Conservation (phyloP, 176 grass and related monocot species). For the Juncus inflexus region DNA sequence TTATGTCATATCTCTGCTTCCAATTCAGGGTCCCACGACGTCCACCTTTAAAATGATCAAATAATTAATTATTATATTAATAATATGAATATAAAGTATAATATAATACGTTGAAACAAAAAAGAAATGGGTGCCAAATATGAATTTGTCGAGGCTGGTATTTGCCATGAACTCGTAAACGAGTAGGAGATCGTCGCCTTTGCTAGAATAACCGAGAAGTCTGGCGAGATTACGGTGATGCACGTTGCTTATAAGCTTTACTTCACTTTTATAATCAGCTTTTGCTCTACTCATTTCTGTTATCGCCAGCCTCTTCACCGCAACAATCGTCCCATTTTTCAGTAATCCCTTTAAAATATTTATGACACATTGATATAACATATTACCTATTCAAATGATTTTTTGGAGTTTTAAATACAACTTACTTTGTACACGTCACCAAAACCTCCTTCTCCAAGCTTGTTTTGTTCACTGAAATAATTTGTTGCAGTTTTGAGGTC, state of each 20-base stretch:
- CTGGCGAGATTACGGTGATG: conserved; percentile 77
- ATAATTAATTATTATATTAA: too few species aligned
- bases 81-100: too few species aligned
- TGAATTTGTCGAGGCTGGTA: conserved; percentile 77
- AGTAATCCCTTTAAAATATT: conserved; percentile 47
- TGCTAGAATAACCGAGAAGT: conserved; percentile 70
- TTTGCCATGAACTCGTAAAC: conserved; percentile 96
- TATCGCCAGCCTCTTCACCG: conserved; percentile 61
- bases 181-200: conserved; percentile 55
- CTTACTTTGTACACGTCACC: conserved; percentile 73
- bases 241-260: conserved; percentile 88
- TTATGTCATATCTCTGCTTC: conserved; percentile 68
- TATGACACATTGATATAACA: background rate
- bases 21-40: conserved; percentile 58
- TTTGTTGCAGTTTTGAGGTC: conserved; percentile 72
- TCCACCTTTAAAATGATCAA: conserved; percentile 40
- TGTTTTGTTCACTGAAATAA: conserved; percentile 65
- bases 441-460: conserved; percentile 78
- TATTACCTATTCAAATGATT: background rate
- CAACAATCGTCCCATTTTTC: conserved; percentile 77
- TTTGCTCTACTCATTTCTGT: conserved; percentile 42
- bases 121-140: conserved; percentile 44
- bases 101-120: background rate
- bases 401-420: background rate
- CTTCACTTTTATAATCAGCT: conserved; percentile 68